Conservation (phyloP, 371 early-diverging fungal genomes). For the Phascolomyces articulosus region DNA sequence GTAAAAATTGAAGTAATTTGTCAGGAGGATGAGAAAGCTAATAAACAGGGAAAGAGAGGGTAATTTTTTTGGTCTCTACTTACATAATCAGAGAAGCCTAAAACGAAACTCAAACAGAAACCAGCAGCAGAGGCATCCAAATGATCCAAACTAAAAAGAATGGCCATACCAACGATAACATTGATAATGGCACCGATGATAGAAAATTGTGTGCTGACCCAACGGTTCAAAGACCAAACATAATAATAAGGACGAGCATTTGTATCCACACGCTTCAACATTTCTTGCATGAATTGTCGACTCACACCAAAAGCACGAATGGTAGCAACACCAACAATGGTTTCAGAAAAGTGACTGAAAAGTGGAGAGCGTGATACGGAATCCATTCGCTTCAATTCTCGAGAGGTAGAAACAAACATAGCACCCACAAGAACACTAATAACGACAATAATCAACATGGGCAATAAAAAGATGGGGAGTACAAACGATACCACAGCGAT, state of each 20-base stretch:
- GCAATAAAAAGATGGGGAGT: constrained; percentile 60
- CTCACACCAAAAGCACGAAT: constrained; percentile 81
- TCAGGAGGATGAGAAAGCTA: not conserved
- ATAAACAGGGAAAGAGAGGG: too few relatives aligned
- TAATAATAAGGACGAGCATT: constrained; percentile 74
- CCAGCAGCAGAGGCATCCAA: constrained; percentile 77
- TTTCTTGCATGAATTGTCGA: constrained; percentile 58
- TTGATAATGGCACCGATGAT: constrained; percentile 67
- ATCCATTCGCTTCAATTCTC: constrained; percentile 84
- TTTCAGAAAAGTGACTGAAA: constrained; percentile 79
- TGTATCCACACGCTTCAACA: constrained; percentile 55
- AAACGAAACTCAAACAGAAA: constrained; percentile 72
- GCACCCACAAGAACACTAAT: constrained; percentile 55
- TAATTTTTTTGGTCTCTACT: not conserved
- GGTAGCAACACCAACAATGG: constrained; percentile 66
- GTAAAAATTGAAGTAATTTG: constrained; percentile 9
- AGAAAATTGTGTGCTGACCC: constrained; percentile 79
- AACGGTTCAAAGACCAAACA: constrained; percentile 81
- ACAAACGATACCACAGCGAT: constrained; percentile 63
- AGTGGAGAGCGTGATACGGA: constrained; percentile 77
- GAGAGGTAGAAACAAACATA: constrained; percentile 70
- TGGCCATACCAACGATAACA: constrained; percentile 54
- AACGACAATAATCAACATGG: constrained; percentile 43
- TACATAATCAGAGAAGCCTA: constrained; percentile 68
- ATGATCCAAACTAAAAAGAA: constrained; percentile 44